A percentile compares a stretch with the other conserved stretches of the same genome.
These are phyloP conservation scores for Lactarius hatsudake DNA, from an alignment of 768 basidiomycete genomes.

Conservation along the genomic window DNA sequence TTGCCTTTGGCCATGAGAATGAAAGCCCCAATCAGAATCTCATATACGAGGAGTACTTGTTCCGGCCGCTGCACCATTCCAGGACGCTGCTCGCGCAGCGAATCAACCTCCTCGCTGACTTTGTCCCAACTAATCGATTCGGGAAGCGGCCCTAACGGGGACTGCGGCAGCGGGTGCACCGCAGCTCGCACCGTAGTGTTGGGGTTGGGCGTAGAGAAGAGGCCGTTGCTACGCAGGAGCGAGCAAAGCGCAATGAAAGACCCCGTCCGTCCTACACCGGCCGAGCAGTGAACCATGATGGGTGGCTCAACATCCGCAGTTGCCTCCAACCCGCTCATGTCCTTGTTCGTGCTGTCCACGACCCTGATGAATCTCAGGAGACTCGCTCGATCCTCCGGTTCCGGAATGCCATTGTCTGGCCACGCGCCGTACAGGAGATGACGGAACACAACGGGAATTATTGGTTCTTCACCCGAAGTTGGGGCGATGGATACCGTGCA, in stretches of 20 bases:
- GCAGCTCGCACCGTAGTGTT: constrained; percentile 30
- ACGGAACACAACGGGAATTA: constrained; percentile 49
- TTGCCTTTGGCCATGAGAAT: neutral
- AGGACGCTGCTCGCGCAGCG: constrained; percentile 73
- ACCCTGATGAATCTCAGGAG: constrained; percentile 60
- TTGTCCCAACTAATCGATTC: constrained; percentile 49
- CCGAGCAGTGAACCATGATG: constrained; percentile 80
- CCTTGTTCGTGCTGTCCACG: constrained; percentile 62
- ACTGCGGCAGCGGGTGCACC: constrained; percentile 39
- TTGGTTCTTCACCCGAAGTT: constrained; percentile 29
- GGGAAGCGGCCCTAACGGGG: constrained; percentile 60
- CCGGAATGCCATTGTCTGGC: constrained; percentile 86
- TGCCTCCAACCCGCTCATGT: constrained; percentile 34
- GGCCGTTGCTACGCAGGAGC: constrained; percentile 61
- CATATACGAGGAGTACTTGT: constrained; percentile 64
- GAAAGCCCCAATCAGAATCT: constrained; percentile 40
- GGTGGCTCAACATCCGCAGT: constrained; percentile 62
- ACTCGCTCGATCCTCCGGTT: constrained; percentile 53
- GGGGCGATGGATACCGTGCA: constrained; percentile 58
- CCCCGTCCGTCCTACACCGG: constrained; percentile 85
- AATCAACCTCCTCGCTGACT: constrained; percentile 71
- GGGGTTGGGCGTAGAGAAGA: constrained; percentile 27
- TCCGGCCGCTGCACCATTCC: constrained; percentile 77
- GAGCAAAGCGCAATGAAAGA: constrained; percentile 81
- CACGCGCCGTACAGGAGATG: constrained; percentile 75